A percentile compares a stretch with the other conserved stretches of the same genome.
Evolutionary conservation across 1,139 yeast genomes (phyloP).

Genomic region (Blastobotrys niveus): DNA sequence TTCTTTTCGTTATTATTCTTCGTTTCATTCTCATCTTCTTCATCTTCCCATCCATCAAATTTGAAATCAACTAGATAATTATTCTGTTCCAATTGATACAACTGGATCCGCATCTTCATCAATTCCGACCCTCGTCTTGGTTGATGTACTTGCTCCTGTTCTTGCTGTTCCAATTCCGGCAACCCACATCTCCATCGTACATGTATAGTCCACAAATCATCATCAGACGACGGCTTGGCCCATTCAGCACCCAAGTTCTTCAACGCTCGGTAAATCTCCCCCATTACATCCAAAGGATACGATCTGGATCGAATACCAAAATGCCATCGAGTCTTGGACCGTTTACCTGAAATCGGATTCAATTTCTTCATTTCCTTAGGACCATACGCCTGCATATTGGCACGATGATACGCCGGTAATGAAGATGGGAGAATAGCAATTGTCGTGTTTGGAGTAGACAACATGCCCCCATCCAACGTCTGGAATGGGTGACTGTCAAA

Average conservation of each 20-base stretch:
- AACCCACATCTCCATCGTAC: slow-evolving; percentile 90
- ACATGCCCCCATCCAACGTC: slow-evolving; percentile 16
- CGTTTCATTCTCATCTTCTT: slow-evolving; percentile 19
- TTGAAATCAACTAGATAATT: slow-evolving; percentile 95
- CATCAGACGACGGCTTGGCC: slow-evolving; percentile 93
- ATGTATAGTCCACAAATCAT: slow-evolving; percentile 92
- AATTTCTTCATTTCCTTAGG: slow-evolving; percentile 44
- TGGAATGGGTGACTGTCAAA: slow-evolving; percentile 33
- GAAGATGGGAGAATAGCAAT: slow-evolving; percentile 93
- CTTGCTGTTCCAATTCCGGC: slow-evolving; percentile 29
- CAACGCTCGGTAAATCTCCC: slow-evolving; percentile 91
- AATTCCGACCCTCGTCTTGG: slow-evolving; percentile 46
- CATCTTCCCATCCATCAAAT: slow-evolving; percentile 89
- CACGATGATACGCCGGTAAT: slow-evolving; percentile 88
- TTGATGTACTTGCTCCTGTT: slow-evolving; percentile 13
- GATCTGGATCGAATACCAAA: slow-evolving; percentile 96
- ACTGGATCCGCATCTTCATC: slow-evolving; percentile 96
- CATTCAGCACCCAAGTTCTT: slow-evolving; percentile 95
- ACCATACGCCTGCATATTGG: slow-evolving; percentile 69
- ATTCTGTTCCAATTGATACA: slow-evolving; percentile 92
- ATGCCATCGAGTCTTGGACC: slow-evolving; percentile 96
- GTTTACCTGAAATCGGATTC: slow-evolving; percentile 71
- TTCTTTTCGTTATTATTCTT: not conserved
- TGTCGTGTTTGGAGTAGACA: slow-evolving; percentile 46
- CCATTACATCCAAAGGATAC: slow-evolving; percentile 97